Evolutionary conservation across 129 eudicot species (phyloP), one percentile per base, ranked within the genome.

Genomic region (Arctium lappa): DNA sequence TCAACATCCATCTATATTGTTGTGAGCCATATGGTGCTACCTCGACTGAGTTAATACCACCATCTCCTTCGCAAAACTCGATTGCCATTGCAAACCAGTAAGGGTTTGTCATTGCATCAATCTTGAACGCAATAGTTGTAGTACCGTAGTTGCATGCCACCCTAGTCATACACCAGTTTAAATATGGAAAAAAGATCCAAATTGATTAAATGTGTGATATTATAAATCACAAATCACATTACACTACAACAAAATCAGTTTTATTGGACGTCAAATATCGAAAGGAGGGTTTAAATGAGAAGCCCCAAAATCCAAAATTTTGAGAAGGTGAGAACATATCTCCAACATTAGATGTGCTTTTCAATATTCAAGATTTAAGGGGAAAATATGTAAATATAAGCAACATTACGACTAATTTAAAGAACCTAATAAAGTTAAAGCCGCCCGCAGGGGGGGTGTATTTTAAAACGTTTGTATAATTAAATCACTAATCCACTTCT

Each of bases 1-100:
- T 86, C n/a, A 76, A 56, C 95, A 89, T 89, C 33, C 65, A 0
- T 40, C 72, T 38, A 80, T 79, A 86, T 7, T 81, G 34, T 9
- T 62, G 77, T 8, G 89, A 62, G 27, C 87, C 83, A 31, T 77
- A 79, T 38, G 80, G 50, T 16, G 74, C 39, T 13, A 92, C 76
- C 69, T 88, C 89, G 6, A 90, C 85, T 5, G 56, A 83, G 15
- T 34, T 73, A 36, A 89, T 82, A 6, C 85, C 84, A 1, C 94
- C 94, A 34, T 90, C 86, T 34, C 88, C 87, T 4, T 70, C 85
- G 42, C 82, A 86, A 72, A 86, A 86, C 80, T 92, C 89, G 1
- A 92, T 66, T 4, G 86, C 86, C 29, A 72, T 32, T 0, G 91
- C 89, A 40, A 92, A 88, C 82, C 87, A 92, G 75, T 86, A 82